A percentile compares a stretch with the other conserved stretches of the same genome.
These are phyloP conservation scores for Penicillium lagena DNA, from an alignment of 495 filamentous ascomycete genomes.

Conservation along the genomic window DNA sequence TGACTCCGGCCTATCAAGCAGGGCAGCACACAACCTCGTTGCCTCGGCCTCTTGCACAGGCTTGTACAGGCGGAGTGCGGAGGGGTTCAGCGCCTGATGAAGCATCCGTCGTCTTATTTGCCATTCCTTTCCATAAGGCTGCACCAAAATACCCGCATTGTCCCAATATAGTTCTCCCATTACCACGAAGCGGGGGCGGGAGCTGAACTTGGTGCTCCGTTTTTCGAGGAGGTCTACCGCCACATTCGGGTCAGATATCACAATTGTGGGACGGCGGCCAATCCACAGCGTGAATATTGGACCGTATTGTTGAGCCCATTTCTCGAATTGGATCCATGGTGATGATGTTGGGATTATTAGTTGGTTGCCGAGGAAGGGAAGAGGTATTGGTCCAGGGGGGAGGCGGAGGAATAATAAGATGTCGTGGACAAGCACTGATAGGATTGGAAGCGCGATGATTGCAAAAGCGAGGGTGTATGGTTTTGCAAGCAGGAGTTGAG, in stretches of 20 bases:
- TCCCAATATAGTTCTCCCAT: slow-evolving; percentile 46
- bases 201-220: slow-evolving; percentile 45
- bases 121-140: slow-evolving; percentile 42
- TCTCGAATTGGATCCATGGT: slow-evolving; percentile 57
- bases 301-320: slow-evolving; percentile 47
- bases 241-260: slow-evolving; percentile 55
- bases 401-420: too few relatives aligned
- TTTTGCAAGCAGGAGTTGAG: too few relatives aligned
- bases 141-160: slow-evolving; percentile 42
- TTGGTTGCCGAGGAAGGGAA: slow-evolving; percentile 46
- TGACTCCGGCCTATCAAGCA: slow-evolving; percentile 14
- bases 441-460: too few relatives aligned
- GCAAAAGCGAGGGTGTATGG: too few relatives aligned
- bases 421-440: too few relatives aligned
- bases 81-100: slow-evolving; percentile 36
- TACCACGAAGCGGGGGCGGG: slow-evolving; percentile 47
- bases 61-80: slow-evolving; percentile 42
- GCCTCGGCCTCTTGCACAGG: slow-evolving; percentile 36
- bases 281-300: slow-evolving; percentile 59
- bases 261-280: slow-evolving; percentile 55
- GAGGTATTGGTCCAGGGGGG: too few relatives aligned
- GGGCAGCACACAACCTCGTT: slow-evolving; percentile 20
- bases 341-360: slow-evolving; percentile 41
- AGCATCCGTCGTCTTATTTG: slow-evolving; percentile 30
- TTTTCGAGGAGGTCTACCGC: slow-evolving; percentile 54